Evolutionary conservation across 164 flowering plant genomes (phyloP).

Genomic region (Stephania japonica): DNA sequence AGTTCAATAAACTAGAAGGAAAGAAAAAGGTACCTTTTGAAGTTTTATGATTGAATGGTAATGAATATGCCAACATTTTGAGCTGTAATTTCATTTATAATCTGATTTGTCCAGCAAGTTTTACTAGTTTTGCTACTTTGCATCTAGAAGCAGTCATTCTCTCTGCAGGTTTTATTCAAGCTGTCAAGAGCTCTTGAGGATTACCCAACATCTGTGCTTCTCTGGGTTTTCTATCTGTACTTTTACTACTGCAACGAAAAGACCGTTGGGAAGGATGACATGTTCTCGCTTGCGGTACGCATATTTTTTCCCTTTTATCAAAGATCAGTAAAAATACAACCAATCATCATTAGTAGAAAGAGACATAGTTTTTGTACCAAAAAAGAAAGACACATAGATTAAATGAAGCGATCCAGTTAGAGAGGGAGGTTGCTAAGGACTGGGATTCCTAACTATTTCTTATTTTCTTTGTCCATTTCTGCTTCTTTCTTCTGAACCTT

Average conservation of each 20-base stretch:
- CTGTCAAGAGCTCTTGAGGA: constrained; percentile 70
- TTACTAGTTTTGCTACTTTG: background rate
- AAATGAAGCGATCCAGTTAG: background rate
- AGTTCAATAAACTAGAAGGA: constrained; percentile 37
- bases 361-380: too few relatives aligned
- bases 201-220: constrained; percentile 46
- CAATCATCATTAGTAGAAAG: background rate
- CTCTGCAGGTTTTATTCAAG: constrained; percentile 53
- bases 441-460: background rate
- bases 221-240: constrained; percentile 75
- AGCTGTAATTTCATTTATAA: background rate
- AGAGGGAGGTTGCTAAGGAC: background rate
- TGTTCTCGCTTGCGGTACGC: constrained; percentile 74
- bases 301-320: constrained; percentile 9
- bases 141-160: background rate
- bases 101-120: background rate
- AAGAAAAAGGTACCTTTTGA: constrained; percentile 50
- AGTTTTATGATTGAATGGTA: constrained; percentile 1
- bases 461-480: background rate
- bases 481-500: background rate
- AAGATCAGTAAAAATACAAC: background rate
- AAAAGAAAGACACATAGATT: too few relatives aligned
- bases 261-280: constrained; percentile 58
- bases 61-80: background rate
- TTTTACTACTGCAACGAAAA: constrained; percentile 42